phyloP scores from a whole-genome alignment of 75 land plant genomes.

The Larix kaempferi region DNA sequence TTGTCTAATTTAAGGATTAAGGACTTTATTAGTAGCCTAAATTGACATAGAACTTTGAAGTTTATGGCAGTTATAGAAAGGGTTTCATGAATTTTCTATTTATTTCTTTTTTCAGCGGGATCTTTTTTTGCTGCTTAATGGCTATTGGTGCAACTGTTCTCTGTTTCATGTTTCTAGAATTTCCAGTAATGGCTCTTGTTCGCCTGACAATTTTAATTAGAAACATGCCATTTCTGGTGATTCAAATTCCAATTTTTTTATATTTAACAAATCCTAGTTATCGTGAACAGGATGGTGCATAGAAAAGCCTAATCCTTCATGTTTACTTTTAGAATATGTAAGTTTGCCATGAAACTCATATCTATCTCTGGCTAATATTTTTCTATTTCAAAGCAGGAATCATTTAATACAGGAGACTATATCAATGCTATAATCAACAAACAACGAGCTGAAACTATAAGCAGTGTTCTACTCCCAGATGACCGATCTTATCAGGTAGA shows the following conservation, averaged over 20 bases:
- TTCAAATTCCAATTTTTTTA: background rate
- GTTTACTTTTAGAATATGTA: background rate
- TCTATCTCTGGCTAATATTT: background rate
- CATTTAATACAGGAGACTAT: slow-evolving; percentile 78
- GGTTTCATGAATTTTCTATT: too few species aligned
- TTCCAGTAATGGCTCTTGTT: too few species aligned
- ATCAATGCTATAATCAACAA: slow-evolving; percentile 64
- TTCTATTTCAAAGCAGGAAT: slow-evolving; percentile 36
- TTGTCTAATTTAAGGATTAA: too few species aligned
- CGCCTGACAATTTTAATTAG: background rate
- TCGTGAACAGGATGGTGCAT: background rate
- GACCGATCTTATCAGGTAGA: slow-evolving; percentile 80
- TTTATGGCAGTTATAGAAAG: too few species aligned
- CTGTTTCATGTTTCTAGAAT: too few species aligned
- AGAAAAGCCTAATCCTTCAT: background rate
- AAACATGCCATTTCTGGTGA: background rate
- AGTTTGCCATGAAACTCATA: background rate
- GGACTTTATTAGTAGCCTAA: too few species aligned
- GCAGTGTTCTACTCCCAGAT: slow-evolving; percentile 70
- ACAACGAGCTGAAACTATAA: slow-evolving; percentile 73
- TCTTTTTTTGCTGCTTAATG: too few species aligned
- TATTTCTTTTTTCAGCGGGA: too few species aligned
- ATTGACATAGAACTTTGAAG: too few species aligned
- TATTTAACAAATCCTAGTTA: background rate
- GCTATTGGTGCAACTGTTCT: too few species aligned